A percentile compares a stretch with the other conserved stretches of the same genome.
Conservation (phyloP, 441 rosid genomes). For the Gossypium davidsonii region DNA sequence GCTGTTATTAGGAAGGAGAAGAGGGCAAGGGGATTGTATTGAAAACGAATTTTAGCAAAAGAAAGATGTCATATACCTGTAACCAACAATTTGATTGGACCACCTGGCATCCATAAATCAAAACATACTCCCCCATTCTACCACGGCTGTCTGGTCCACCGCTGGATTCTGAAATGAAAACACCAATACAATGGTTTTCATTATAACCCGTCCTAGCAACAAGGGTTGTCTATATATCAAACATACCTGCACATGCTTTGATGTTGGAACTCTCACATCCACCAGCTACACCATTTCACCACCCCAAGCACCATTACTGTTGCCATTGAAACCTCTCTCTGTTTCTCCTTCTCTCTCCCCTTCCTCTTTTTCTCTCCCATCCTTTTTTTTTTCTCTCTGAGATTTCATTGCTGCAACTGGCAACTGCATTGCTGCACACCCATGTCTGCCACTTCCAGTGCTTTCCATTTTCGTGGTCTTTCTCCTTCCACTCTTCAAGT, state of each 20-base stretch:
- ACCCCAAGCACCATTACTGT: constrained; percentile 19
- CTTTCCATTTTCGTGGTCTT: constrained; percentile 19
- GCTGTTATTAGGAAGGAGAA: constrained; percentile 17
- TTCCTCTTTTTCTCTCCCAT: background rate
- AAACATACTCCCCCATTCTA: constrained; percentile 23
- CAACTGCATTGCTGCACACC: constrained; percentile 31
- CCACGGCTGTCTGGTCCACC: constrained; percentile 34
- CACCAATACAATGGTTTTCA: constrained; percentile 33
- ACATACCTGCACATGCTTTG: constrained; percentile 47
- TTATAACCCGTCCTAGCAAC: constrained; percentile 44
- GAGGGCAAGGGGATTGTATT: background rate
- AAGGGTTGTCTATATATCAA: constrained; percentile 32
- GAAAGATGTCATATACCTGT: constrained; percentile 14
- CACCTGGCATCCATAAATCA: constrained; percentile 42
- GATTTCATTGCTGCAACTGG: constrained; percentile 24
- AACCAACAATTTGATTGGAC: constrained; percentile 32
- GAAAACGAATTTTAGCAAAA: constrained; percentile 6
- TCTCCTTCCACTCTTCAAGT: constrained; percentile 21
- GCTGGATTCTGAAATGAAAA: constrained; percentile 49
- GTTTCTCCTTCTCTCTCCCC: background rate
- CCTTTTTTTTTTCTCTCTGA: constrained; percentile 9
- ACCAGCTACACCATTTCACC: constrained; percentile 19
- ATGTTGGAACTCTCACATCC: constrained; percentile 60
- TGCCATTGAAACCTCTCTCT: constrained; percentile 12
- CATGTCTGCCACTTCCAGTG: constrained; percentile 64